Base-by-base conservation (phyloP, 169 alveolate genomes). In the Cryptosporidium parvum region DNA sequence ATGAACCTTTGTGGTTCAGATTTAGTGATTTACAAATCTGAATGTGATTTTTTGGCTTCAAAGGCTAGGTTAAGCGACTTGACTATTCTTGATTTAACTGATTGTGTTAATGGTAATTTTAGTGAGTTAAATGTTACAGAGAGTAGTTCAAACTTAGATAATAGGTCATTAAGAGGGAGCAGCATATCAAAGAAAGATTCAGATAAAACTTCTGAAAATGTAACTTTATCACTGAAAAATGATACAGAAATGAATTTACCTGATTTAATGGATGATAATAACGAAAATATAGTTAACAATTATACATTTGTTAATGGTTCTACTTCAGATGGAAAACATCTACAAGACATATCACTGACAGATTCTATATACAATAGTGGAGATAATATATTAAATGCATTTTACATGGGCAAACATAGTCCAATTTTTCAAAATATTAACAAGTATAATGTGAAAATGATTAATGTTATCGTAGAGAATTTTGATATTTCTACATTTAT, bases 1-100 rank as follows among this genome's bases (percentile, higher is more conserved):
- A 33, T 58, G 48, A 73, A 52, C 12, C 10, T 73, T 5, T 73
- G 86, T 58, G 86, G 86, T n/a, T 73, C 86, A 14, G 86, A 73
- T 31, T 7, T 73, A 8, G 48, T 31, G 0, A 12, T 73, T 26
- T 73, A 73, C 56, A 31, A 51, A 37, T 73, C 86, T 4, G 86
- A 73, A 29, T 73, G 86, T 73, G 86, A 73, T 16, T 73, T 73
- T 59, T 23, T 73, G 52, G 52, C 16, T 10, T 45, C 86, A 1
- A 73, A 73, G 56, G 31, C 68, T 2, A 33, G 12, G 5, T 23
- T 48, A 5, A 52, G 61, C 16, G 86, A 73, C 39, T 58, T 73
- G 35, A 53, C 70, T 10, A 59, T 73, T 31, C 37, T 73, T 4
- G 86, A 73, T 73, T 26, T 73, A 26, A 12, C 52, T 23, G 86